Conservation (phyloP, 139 green algal genomes). For the Chlorella vulgaris region DNA sequence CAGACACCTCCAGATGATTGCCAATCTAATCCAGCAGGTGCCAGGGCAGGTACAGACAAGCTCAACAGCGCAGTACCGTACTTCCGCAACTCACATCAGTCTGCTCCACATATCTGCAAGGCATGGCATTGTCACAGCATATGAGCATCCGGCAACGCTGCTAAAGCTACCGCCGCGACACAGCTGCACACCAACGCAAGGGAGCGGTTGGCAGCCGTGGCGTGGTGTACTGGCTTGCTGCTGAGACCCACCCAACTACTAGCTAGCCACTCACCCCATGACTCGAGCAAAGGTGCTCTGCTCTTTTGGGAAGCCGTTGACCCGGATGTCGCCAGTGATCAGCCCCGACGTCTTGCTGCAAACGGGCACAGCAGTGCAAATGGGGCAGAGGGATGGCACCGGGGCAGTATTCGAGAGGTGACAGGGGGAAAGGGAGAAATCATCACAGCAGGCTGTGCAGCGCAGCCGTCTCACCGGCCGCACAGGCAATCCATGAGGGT, state of each 20-base stretch:
- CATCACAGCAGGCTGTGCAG: neutral
- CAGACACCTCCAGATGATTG: too few relatives aligned
- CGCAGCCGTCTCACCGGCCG: too few relatives aligned
- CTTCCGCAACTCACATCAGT: constrained; percentile 43
- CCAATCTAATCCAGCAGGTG: constrained; percentile 1
- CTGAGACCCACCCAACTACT: too few relatives aligned
- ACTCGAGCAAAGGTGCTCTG: constrained; percentile 65
- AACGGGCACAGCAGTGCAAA: neutral
- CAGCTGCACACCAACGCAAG: neutral
- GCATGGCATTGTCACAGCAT: neutral
- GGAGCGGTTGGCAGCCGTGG: neutral
- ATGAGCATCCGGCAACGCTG: too few relatives aligned
- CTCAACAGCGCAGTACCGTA: too few relatives aligned
- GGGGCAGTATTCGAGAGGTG: neutral
- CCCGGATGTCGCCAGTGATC: constrained; percentile 58
- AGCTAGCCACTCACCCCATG: constrained; percentile 54
- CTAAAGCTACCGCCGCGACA: neutral
- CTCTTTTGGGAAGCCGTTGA: constrained; percentile 67
- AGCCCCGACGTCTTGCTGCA: constrained; percentile 23
- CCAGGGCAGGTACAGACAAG: neutral
- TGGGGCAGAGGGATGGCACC: too few relatives aligned
- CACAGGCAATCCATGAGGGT: constrained; percentile 70
- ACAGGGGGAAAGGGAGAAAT: too few relatives aligned
- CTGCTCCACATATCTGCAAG: constrained; percentile 39
- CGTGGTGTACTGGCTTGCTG: too few relatives aligned